phyloP scores from a whole-genome alignment of 208 protist species.

The Tritrichomonas foetus region DNA sequence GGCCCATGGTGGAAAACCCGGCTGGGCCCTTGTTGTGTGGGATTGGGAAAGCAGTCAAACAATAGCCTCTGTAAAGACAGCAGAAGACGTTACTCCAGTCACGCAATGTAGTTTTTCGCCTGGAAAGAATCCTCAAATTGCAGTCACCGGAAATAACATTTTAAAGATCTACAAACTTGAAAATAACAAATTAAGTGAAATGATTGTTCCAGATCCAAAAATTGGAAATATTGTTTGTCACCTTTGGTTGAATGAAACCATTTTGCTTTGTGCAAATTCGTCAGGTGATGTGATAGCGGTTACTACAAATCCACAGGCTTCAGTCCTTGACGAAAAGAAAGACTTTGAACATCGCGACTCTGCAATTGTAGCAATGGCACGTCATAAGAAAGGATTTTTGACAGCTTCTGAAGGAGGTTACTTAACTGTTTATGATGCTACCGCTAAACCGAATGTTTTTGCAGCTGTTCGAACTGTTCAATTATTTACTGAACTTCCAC shows the following conservation, averaged over 20 bases:
- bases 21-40: not conserved
- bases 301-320: not conserved
- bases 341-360: not conserved
- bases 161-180: conserved; percentile 33
- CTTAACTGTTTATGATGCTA: conserved; percentile 7
- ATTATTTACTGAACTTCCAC: conserved; percentile 10
- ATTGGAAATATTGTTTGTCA: conserved; percentile 23
- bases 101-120: conserved; percentile 31
- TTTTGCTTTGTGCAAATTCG: not conserved
- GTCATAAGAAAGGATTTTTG: conserved; percentile 11
- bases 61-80: not conserved
- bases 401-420: not conserved
- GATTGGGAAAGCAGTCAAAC: not conserved
- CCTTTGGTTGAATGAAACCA: conserved; percentile 32
- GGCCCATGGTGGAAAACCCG: not conserved
- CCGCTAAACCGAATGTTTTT: not conserved
- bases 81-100: not conserved
- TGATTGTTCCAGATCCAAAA: conserved; percentile 36
- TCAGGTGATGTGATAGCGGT: not conserved
- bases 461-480: not conserved
- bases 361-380: conserved; percentile 6
- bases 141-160: conserved; percentile 13
- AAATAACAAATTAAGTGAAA: not conserved
- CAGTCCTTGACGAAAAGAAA: not conserved
- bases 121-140: not conserved